Evolutionary conservation across 257 asterid genomes (phyloP).

Genomic region (Ehretia macrophylla): DNA sequence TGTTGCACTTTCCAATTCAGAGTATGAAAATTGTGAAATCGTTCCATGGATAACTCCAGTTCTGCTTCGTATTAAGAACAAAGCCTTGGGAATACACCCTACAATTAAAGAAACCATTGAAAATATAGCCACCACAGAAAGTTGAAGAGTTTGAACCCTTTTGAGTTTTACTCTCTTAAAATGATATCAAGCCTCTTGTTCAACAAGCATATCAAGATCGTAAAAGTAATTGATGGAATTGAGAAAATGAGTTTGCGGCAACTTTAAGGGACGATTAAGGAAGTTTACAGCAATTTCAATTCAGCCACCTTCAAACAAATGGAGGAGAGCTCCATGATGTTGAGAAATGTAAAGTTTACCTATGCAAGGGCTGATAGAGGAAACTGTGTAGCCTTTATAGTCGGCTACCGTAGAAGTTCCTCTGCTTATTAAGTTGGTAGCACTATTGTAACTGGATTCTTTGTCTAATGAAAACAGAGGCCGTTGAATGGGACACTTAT

Average conservation of each 20-base stretch:
- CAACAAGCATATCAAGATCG: neutral
- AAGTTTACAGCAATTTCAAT: no score
- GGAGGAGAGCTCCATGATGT: no score
- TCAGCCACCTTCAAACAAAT: no score
- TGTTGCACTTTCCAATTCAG: conserved; percentile 79
- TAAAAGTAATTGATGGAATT: no score
- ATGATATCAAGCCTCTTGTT: neutral
- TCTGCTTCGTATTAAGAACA: conserved; percentile 42
- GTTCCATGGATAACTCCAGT: conserved; percentile 54
- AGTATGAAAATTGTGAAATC: conserved; percentile 59
- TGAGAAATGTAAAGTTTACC: conserved; percentile 31
- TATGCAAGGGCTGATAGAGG: conserved; percentile 32
- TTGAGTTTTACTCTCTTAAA: neutral
- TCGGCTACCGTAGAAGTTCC: conserved; percentile 39
- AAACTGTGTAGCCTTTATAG: conserved; percentile 29
- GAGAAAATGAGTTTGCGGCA: no score
- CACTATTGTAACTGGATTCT: conserved; percentile 57
- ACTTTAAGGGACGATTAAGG: no score
- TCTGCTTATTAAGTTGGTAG: conserved; percentile 54
- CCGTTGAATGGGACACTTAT: conserved; percentile 40
- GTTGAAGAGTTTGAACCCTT: neutral
- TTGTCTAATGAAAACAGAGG: conserved; percentile 57
- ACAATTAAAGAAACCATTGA: conserved; percentile 16
- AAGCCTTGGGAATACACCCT: conserved; percentile 77
- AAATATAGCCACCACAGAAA: neutral